Base-by-base conservation (phyloP, 2,329 filamentous ascomycete genomes). In the Hypoxylon sp. region DNA sequence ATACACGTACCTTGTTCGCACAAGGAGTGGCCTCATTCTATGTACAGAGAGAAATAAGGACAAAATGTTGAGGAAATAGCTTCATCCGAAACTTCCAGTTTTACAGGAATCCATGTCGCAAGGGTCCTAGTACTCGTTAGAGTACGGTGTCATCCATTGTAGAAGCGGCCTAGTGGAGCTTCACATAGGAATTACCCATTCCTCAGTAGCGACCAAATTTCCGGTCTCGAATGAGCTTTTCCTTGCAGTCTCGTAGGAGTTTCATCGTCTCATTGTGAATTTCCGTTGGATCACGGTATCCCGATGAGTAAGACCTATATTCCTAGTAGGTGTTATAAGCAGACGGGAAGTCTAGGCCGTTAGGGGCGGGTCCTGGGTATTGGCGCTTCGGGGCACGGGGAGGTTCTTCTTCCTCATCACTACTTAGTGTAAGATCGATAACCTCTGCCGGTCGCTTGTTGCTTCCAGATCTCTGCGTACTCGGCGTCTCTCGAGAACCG, bases 381-480 rank as follows among this genome's bases (percentile, higher is more conserved):
- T 84, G 82, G 52, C 86, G 81, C 77, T 89, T 89, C 4, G 78
- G 67, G 1, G 84, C 79, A 7, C 82, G 83, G 7, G 62, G 34
- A 32, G 80, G 75, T 3, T 82, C 79, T 50, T 82, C 81, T 17
- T 84, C 83, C 41, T 87, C 84, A 48, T 88, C 85, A 58, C 87
- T 86, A 51, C 85, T 87, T 5, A 87, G 75, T 0, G 87, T 90
- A 67, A 90, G 77, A 71, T 90, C 88, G 67, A 90, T 89, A 2
- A 89, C 83, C 48, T 86, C 82, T 4, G 85, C 79, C 45, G 75
- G 74, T 21, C 77, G 77, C 38, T 78, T 79, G 10, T 73, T 76
- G 17, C 76, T 60, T 30, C 70, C 68, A 43, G 74, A 75, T 17
- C 82, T 80, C 1, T 81, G 83, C 25, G 77, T 76, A 4, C 74